Base-by-base conservation (phyloP, 176 grass and related monocot genomes). In the Carex myosuroides region DNA sequence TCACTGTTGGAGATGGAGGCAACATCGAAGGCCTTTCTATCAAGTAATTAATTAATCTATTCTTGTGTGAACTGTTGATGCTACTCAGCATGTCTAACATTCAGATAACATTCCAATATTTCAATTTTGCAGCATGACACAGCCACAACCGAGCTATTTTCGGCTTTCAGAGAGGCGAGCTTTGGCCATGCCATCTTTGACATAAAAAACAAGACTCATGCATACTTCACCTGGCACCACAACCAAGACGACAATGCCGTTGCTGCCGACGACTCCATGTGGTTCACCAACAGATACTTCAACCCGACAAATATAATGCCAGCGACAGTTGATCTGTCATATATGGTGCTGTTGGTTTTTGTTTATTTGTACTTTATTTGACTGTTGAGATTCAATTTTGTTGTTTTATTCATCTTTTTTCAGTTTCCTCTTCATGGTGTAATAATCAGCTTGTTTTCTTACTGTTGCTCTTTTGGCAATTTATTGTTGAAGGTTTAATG, bases 1-100 rank as follows among this genome's bases (percentile, higher is more conserved):
- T 94, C 30, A 91, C 83, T 64, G 87, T 94, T 44, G 92, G 92
- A 17, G 92, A 94, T 37, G 89, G 92, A 41, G 92, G 92, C 12
- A 94, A 91, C 65, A 69, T 79, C 4, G 89, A 94, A 87, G 92
- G 87, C 13, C 64, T 91, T 21, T 85, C 92, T 26, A 37, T 24
- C 80, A 48, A 89, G 89, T 90, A 85, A 87, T 58, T 64, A 17
- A 39, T 58, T 64, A 17, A 39, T 39, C 17, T 83, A 50, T 66
- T 58, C 17, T 71, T 52, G 44, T 76, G 48, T 17, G 44, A 76
- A 76, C 42, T 84, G 12, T 55, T 44, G 11, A 58, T 0, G 26
- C 55, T 39, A 1, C 72, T 56, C 17, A 3, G 24, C 14, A 60
- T 63, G 9, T 11, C 35, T 42, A n/a, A 0, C 13, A 67, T 83